These are phyloP conservation scores for Penicillium brevicompactum DNA, from an alignment of 2,329 filamentous ascomycete species.

Conservation along the genomic window DNA sequence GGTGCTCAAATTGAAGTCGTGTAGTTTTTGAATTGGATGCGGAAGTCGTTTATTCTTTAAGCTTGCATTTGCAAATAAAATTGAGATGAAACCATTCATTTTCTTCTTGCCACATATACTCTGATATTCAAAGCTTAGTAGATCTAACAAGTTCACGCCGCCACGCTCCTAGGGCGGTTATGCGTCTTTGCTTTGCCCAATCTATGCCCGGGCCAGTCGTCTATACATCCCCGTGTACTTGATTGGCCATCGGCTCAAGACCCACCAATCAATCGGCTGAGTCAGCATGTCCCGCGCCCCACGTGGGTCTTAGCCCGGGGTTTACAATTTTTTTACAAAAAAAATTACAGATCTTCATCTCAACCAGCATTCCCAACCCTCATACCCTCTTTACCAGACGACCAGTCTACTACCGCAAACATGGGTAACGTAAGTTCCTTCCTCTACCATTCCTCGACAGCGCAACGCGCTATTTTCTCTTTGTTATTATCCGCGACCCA, in stretches of 20 bases:
- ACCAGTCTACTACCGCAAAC: slow-evolving; percentile 17
- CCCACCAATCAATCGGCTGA: slow-evolving; percentile 34
- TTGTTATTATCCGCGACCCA: neutral
- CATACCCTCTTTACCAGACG: slow-evolving; percentile 34
- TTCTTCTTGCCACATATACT: too few relatives aligned
- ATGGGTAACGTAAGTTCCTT: slow-evolving; percentile 32
- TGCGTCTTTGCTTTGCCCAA: too few relatives aligned
- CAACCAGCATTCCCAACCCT: slow-evolving; percentile 23
- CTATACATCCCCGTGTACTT: neutral
- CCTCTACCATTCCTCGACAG: neutral
- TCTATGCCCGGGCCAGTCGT: too few relatives aligned
- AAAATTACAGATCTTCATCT: slow-evolving; percentile 6
- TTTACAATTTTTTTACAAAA: slow-evolving; percentile 12
- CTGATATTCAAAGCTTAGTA: too few relatives aligned
- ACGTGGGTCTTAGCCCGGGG: slow-evolving; percentile 5
- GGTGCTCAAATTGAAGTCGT: too few relatives aligned
- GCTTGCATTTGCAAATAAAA: too few relatives aligned
- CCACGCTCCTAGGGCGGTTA: too few relatives aligned
- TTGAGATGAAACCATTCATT: too few relatives aligned
- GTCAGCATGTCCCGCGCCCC: slow-evolving; percentile 1
- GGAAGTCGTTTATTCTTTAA: too few relatives aligned
- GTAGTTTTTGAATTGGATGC: too few relatives aligned
- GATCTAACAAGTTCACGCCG: too few relatives aligned
- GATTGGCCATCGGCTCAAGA: neutral
- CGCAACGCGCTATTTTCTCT: neutral